phyloP scores from a whole-genome alignment of 257 asterid species.

The Solanum habrochaites region DNA sequence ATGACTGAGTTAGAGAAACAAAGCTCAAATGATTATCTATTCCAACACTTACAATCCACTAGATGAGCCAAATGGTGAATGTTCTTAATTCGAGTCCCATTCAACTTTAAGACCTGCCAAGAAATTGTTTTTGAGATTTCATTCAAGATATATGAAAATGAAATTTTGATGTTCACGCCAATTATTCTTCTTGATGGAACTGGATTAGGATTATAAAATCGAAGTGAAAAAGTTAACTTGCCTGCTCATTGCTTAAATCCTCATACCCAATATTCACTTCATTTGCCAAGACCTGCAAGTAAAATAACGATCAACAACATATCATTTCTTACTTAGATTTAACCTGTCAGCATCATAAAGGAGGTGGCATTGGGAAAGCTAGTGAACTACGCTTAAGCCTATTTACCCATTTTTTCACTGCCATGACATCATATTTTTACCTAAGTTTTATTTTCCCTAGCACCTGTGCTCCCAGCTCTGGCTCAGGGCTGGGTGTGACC shows the following conservation, averaged over 20 bases:
- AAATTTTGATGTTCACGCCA: neutral
- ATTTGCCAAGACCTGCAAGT: slow-evolving; percentile 70
- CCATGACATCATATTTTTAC: neutral
- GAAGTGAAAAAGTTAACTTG: slow-evolving; percentile 11
- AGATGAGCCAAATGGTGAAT: slow-evolving; percentile 93
- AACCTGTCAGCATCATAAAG: neutral
- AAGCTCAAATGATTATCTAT: neutral
- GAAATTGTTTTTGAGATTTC: neutral
- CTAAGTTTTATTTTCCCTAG: neutral
- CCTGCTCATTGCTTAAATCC: slow-evolving; percentile 95
- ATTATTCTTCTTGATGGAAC: neutral
- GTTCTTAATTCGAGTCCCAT: slow-evolving; percentile 66
- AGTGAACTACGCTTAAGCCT: neutral
- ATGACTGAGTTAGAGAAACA: neutral
- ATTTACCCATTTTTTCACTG: neutral
- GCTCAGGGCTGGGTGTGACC: neutral
- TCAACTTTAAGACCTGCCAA: slow-evolving; percentile 76
- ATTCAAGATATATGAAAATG: neutral
- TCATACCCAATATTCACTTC: slow-evolving; percentile 94
- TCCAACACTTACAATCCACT: slow-evolving; percentile 59
- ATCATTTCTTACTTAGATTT: neutral
- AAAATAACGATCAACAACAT: neutral
- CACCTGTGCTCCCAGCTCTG: neutral
- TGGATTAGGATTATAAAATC: neutral
- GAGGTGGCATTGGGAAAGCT: neutral